A percentile compares a stretch with the other conserved stretches of the same genome.
Conservation (phyloP, 495 filamentous ascomycete genomes). For the Penicillium alfredii region DNA sequence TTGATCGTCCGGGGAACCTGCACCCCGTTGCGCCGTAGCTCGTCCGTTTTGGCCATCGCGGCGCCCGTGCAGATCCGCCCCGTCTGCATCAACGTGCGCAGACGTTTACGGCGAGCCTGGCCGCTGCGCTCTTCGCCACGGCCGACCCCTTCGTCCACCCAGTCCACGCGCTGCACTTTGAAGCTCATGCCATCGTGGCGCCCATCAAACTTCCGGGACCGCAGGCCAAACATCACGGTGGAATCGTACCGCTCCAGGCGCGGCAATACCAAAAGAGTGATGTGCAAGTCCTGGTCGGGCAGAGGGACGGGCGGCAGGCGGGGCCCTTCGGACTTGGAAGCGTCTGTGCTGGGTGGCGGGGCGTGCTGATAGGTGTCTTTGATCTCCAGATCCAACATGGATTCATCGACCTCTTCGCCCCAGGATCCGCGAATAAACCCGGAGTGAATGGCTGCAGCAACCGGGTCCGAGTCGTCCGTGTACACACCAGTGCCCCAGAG, state of each 20-base stretch:
- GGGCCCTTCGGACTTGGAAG: slow-evolving; percentile 24
- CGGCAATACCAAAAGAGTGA: slow-evolving; percentile 79
- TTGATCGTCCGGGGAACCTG: slow-evolving; percentile 32
- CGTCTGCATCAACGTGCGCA: slow-evolving; percentile 43
- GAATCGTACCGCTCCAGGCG: slow-evolving; percentile 67
- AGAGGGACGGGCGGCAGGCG: slow-evolving; percentile 36
- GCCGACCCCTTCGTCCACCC: slow-evolving; percentile 66
- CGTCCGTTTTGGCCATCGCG: slow-evolving; percentile 37
- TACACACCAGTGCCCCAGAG: slow-evolving; percentile 94
- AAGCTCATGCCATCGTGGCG: slow-evolving; percentile 86
- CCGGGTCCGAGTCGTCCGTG: slow-evolving; percentile 89
- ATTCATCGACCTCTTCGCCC: slow-evolving; percentile 65
- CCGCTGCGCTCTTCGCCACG: slow-evolving; percentile 61
- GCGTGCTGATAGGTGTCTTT: slow-evolving; percentile 39
- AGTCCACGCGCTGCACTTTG: slow-evolving; percentile 69
- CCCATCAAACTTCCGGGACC: slow-evolving; percentile 64
- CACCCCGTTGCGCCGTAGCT: slow-evolving; percentile 32
- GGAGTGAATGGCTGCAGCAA: slow-evolving; percentile 88
- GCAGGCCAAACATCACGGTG: slow-evolving; percentile 69
- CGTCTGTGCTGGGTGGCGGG: slow-evolving; percentile 18
- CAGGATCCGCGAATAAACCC: slow-evolving; percentile 90
- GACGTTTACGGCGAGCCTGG: slow-evolving; percentile 54
- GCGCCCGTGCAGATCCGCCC: slow-evolving; percentile 46
- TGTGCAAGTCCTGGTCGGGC: slow-evolving; percentile 67
- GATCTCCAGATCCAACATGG: slow-evolving; percentile 60